Evolutionary conservation across 306 rosid genomes (phyloP).

Genomic region (Adenanthera pavonina): DNA sequence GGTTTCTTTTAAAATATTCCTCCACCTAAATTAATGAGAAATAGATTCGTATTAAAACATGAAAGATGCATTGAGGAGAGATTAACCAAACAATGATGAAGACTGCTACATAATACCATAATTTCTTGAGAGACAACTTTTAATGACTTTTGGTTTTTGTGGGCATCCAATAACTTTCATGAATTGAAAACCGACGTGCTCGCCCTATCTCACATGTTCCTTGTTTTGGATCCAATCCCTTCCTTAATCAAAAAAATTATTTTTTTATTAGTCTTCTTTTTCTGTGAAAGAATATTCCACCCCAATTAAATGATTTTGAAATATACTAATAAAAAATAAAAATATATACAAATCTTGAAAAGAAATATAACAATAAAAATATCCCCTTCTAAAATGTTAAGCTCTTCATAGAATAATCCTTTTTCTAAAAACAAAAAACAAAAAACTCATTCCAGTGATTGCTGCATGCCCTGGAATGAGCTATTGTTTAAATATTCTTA

Average conservation of each 20-base stretch:
- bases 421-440: no score
- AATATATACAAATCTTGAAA: not conserved
- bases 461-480: no score
- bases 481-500: no score
- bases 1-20: no score
- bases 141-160: not conserved
- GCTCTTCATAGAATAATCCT: not conserved
- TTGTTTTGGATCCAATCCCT: constrained; percentile 1
- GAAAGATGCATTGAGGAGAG: constrained; percentile 32
- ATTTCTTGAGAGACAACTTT: not conserved
- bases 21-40: no score
- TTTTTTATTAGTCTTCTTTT: not conserved
- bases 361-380: not conserved
- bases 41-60: constrained; percentile 21
- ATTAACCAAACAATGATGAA: not conserved
- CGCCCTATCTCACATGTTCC: constrained; percentile 39
- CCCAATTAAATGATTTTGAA: not conserved
- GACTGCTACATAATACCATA: no score
- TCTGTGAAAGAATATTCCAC: not conserved
- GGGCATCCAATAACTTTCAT: constrained; percentile 38
- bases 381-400: not conserved
- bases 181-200: constrained; percentile 35
- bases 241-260: not conserved
- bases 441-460: no score
- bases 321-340: not conserved